Percentiles rank a stretch among this genome's conserved stretches.
phyloP scores from a whole-genome alignment of 192 early-diverging fungal genomes.

The Geranomyces variabilis region DNA sequence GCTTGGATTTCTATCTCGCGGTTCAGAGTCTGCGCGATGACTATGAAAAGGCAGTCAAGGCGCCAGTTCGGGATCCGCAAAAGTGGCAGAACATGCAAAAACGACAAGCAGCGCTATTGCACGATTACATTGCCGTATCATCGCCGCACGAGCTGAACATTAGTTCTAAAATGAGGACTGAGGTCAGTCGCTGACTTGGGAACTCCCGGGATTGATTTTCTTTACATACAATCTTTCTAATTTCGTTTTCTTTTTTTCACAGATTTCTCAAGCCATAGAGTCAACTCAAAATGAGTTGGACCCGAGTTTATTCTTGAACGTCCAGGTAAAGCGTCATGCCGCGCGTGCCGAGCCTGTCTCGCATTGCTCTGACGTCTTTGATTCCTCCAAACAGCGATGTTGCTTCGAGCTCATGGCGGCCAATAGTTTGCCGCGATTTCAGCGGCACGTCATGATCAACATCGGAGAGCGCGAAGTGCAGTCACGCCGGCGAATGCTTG shows the following conservation, averaged over 20 bases:
- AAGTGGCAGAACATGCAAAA: neutral
- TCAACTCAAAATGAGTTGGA: too few relatives aligned
- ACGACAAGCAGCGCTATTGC: neutral
- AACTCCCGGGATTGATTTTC: too few relatives aligned
- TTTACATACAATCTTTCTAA: too few relatives aligned
- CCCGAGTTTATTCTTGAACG: too few relatives aligned
- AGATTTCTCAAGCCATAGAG: too few relatives aligned
- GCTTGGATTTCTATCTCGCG: neutral
- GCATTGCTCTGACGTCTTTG: neutral
- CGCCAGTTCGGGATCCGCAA: neutral
- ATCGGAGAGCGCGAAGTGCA: neutral
- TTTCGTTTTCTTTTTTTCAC: too few relatives aligned
- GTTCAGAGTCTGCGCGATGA: constrained; percentile 1
- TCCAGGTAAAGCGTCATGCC: too few relatives aligned
- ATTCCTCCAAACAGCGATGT: neutral
- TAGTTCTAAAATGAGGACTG: constrained; percentile 5
- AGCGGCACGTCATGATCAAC: neutral
- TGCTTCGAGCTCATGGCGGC: neutral
- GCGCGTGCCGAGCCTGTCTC: too few relatives aligned
- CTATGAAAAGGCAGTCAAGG: neutral
- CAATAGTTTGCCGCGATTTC: constrained; percentile 6
- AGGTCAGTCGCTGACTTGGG: neutral
- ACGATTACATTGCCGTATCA: neutral
- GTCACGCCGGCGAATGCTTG: neutral
- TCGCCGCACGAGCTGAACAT: constrained; percentile 5